Conservation (phyloP, 306 rosid genomes). For the Castanopsis chinensis region DNA sequence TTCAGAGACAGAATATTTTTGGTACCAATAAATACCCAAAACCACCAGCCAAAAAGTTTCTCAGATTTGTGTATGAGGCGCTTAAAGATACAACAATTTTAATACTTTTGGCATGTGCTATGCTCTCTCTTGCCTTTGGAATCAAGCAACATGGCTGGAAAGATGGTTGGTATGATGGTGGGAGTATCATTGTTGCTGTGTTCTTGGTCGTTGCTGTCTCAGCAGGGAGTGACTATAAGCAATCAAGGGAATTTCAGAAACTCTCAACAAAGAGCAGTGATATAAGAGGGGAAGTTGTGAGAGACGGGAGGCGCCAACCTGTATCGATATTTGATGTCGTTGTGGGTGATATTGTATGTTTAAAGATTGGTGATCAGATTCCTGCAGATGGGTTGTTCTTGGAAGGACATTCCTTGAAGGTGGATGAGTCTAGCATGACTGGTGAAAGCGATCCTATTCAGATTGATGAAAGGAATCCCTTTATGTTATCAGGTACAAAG, state of each 20-base stretch:
- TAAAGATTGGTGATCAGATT: conserved; percentile 28
- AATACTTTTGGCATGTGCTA: conserved; percentile 17
- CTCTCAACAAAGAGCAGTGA: conserved; percentile 17
- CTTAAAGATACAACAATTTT: conserved; percentile 14
- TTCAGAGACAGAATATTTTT: background rate
- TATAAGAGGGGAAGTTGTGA: conserved; percentile 11
- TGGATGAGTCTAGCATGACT: conserved; percentile 30
- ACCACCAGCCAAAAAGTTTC: background rate
- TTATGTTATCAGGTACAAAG: conserved; percentile 26
- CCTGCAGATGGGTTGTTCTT: conserved; percentile 27
- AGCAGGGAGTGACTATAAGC: conserved; percentile 19
- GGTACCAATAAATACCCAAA: conserved; percentile 11
- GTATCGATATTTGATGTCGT: conserved; percentile 17
- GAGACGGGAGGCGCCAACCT: conserved; percentile 11
- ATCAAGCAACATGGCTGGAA: conserved; percentile 27
- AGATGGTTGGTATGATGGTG: conserved; percentile 31
- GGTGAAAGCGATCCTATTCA: conserved; percentile 22
- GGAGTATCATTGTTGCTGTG: conserved; percentile 19
- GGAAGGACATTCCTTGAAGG: conserved; percentile 21
- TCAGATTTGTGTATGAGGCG: conserved; percentile 19
- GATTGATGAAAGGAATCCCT: conserved; percentile 13
- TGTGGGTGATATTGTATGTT: conserved; percentile 20
- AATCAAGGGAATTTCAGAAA: conserved; percentile 24
- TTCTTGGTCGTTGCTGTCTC: conserved; percentile 18
- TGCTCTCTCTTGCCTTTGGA: conserved; percentile 18